Base-by-base conservation (phyloP, 257 asterid species). In the Perilla frutescens region DNA sequence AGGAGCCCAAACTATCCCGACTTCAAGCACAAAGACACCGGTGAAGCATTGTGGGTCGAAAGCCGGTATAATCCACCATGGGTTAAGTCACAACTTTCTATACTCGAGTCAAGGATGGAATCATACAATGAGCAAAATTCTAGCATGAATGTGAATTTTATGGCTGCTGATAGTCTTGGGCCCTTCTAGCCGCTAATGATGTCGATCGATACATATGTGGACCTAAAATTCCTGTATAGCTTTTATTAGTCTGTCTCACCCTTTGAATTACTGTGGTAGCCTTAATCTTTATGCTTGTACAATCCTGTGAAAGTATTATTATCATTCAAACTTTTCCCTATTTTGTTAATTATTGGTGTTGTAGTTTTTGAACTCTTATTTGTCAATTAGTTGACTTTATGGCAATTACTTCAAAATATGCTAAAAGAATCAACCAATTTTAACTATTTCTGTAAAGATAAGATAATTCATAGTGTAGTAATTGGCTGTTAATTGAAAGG, bases 1-100 rank as follows among this genome's bases (percentile, higher is more conserved):
- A 86, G 91, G 82, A 91, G 89, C 80, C 96, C 98, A 31, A 94
- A 90, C 72, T 90, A 89, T 81, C 98, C 98, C 32, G 98, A 91
- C 84, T 94, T 94, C 85, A 94, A 94, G 90, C 97, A 94, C 91
- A 94, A 94, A 79, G 97, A 90, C 66, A 94, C 97, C 0, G 96
- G 97, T 0, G 98, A 94, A 77, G 96, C 97, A 58, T 79, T 94
- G 78, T 94, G 98, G 98, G 83, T 91, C 1, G 95, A 94, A 73
- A 88, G 97, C 62, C 83, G 96, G 88, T 39, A 81, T 34, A 91
- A 88, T 83, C 98, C 98, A 31, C 62, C 89, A 40, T 91, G 98
- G 98, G 97, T 94, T 73, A 94, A 88, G 79, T 91, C 98, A 20
- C 97, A 94, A 79, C 97, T 94, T 70, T 68, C 88, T 14, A 66